Conservation (phyloP, 495 filamentous ascomycete genomes). For the Cetradonia linearis region DNA sequence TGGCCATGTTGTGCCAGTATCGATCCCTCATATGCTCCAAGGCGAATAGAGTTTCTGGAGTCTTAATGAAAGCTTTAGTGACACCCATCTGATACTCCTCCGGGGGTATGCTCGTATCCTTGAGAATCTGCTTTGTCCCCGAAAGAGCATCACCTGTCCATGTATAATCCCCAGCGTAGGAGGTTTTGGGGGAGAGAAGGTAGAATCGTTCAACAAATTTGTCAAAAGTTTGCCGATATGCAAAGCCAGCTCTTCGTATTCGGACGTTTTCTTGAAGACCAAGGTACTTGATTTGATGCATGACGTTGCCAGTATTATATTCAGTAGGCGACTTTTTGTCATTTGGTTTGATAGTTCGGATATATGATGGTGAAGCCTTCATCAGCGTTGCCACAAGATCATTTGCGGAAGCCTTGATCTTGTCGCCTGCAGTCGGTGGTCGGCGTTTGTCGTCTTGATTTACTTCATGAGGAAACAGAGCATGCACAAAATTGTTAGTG, state of each 20-base stretch:
- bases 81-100: slow-evolving; percentile 98
- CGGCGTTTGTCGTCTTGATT: slow-evolving; percentile 92
- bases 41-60: slow-evolving; percentile 93
- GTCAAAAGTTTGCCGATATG: slow-evolving; percentile 94
- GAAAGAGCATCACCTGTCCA: slow-evolving; percentile 81
- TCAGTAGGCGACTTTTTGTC: slow-evolving; percentile 93
- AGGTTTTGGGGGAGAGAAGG: slow-evolving; percentile 85
- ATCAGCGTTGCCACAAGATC: slow-evolving; percentile 90
- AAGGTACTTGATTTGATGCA: slow-evolving; percentile 99
- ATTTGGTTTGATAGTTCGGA: slow-evolving; percentile 98
- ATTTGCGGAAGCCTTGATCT: slow-evolving; percentile 94
- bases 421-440: slow-evolving; percentile 91
- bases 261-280: slow-evolving; percentile 98
- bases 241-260: slow-evolving; percentile 92
- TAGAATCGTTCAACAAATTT: slow-evolving; percentile 98
- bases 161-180: slow-evolving; percentile 93
- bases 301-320: slow-evolving; percentile 81
- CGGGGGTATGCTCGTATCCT: slow-evolving; percentile 85
- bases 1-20: slow-evolving; percentile 99
- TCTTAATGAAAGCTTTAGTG: slow-evolving; percentile 97
- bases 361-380: slow-evolving; percentile 95
- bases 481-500: slow-evolving; percentile 74
- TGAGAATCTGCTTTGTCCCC: slow-evolving; percentile 87
- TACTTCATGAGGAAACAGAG: slow-evolving; percentile 83
- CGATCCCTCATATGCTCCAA: slow-evolving; percentile 94